Evolutionary conservation across 495 filamentous ascomycete genomes (phyloP), one percentile per base, ranked within the genome.

Genomic region (Trichoderma virens): DNA sequence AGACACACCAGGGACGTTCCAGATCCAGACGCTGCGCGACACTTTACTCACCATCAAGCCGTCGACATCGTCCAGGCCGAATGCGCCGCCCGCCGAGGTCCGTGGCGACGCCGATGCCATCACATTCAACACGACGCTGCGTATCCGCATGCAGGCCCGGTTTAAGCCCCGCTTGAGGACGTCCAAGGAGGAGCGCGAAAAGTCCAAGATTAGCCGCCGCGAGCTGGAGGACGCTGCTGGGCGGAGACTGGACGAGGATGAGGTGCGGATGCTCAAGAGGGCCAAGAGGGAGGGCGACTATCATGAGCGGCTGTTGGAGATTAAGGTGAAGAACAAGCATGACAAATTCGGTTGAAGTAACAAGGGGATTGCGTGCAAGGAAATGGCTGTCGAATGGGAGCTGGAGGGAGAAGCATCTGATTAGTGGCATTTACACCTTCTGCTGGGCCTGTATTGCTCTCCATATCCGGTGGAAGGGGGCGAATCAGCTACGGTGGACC

Each of bases 311-410:
- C 73, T 97, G 66, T 75, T 98, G 63, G 88, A 96, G 81, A 81
- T 98, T 32, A 92, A 91, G 74, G 90, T 97, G 13, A 96, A 94
- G 75, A 89, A 86, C 63, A 97, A 96, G 77, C 94, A 98, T 79
- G 94, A 98, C 77, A 98, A 98, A 74, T 98, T 81, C 66, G 75
- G 79, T 56, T 83, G 38, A 45, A 18, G 23, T 11, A 35, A 5
- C 32, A 35, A 11, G 5, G 16, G 41, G 41, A 13, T 45, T 45
- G 41, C 3, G 16, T 45, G 41, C 3, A 13, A 18, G 18, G 6
- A 45, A 13, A 45, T 45, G 5, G 41, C 11, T 35, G 11, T 11
- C 32, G 4, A 35, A n/a, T n/a, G n/a, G n/a, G n/a, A n/a, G n/a
- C n/a, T 35, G 32, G 32, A 35, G 32, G 32, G 5, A 35, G n/a